These are phyloP conservation scores for Yarrowia alimentaria DNA, from an alignment of 805 yeast genomes.

Conservation along the genomic window DNA sequence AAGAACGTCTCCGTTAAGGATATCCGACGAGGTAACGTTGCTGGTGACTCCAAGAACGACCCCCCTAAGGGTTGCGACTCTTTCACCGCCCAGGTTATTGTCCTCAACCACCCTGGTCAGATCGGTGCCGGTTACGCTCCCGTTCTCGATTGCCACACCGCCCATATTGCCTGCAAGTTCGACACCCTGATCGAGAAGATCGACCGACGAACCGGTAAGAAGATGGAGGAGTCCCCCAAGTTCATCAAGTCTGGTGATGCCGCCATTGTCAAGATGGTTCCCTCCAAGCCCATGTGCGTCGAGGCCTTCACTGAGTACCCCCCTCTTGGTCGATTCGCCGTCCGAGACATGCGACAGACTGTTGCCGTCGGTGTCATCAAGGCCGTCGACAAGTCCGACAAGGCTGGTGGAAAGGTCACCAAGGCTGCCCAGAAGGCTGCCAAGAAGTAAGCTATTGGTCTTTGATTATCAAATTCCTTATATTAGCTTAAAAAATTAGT, in stretches of 20 bases:
- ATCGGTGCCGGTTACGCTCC: slow-evolving; percentile 88
- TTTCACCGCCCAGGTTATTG: slow-evolving; percentile 82
- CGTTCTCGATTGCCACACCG: slow-evolving; percentile 90
- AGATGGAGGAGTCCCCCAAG: slow-evolving; percentile 84
- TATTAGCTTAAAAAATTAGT: slow-evolving; percentile 27
- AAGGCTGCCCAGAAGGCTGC: slow-evolving; percentile 88
- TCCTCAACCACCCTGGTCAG: slow-evolving; percentile 92
- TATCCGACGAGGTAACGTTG: slow-evolving; percentile 88
- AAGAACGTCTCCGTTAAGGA: slow-evolving; percentile 88
- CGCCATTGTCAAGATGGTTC: slow-evolving; percentile 86
- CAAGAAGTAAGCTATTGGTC: slow-evolving; percentile 54
- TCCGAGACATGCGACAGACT: slow-evolving; percentile 99
- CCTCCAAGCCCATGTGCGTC: slow-evolving; percentile 90
- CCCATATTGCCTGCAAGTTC: slow-evolving; percentile 89
- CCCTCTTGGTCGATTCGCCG: slow-evolving; percentile 96
- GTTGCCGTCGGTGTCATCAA: slow-evolving; percentile 99
- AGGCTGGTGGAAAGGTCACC: slow-evolving; percentile 89
- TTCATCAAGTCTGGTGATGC: slow-evolving; percentile 96
- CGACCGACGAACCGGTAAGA: slow-evolving; percentile 93
- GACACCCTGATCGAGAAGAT: slow-evolving; percentile 76
- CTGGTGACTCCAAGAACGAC: slow-evolving; percentile 87
- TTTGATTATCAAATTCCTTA: slow-evolving; percentile 5
- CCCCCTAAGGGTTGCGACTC: slow-evolving; percentile 78
- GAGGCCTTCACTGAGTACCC: slow-evolving; percentile 94
- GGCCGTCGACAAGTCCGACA: slow-evolving; percentile 82